Evolutionary conservation across 495 filamentous ascomycete species (phyloP), one percentile per base, ranked within the genome.

Genomic region (Cenococcum geophilum): DNA sequence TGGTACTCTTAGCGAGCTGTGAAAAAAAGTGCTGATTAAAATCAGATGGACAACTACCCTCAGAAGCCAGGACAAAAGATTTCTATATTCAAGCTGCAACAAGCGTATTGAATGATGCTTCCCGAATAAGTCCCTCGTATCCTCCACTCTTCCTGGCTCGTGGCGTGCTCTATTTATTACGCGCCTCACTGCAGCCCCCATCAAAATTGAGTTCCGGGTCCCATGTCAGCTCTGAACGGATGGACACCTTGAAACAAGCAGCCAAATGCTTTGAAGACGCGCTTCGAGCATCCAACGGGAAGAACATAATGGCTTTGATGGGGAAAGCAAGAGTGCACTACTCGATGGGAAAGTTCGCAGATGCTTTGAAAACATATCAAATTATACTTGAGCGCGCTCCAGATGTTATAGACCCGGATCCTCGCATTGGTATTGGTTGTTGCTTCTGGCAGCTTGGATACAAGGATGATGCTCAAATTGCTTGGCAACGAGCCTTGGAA

Each of bases 361-460:
- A 96, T 43, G 86, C 95, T 14, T 71, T 97, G 43, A 83, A 88
- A 59, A 77, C 79, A 16, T 98, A 97, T 69, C 93, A 98, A 72
- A 87, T 88, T 54, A 92, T 87, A 0, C 76, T 98, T 18, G 74
- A 81, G 66, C 89, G 87, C 73, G 87, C 89, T 78, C 93, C 93
- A 11, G 85, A 89, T 59, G 77, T 97, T 56, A 82, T 86, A n/a
- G 95, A 98, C 68, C 93, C 93, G 4, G 93, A 98, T 72, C 95
- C 93, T 65, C 80, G 93, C 55, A 91, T 98, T 63, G 93, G 93
- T 49, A 86, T 98, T 65, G 93, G 93, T 21, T 92, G 91, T 72
- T 97, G 93, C 72, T 85, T 92, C 61, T 98, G 93, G 93, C 89
- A 92, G 69, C 79, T 97, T 12, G 91, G 90, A 20, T 87, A 86